phyloP scores from a whole-genome alignment of 2,329 filamentous ascomycete genomes.

The Penicillium sp. region DNA sequence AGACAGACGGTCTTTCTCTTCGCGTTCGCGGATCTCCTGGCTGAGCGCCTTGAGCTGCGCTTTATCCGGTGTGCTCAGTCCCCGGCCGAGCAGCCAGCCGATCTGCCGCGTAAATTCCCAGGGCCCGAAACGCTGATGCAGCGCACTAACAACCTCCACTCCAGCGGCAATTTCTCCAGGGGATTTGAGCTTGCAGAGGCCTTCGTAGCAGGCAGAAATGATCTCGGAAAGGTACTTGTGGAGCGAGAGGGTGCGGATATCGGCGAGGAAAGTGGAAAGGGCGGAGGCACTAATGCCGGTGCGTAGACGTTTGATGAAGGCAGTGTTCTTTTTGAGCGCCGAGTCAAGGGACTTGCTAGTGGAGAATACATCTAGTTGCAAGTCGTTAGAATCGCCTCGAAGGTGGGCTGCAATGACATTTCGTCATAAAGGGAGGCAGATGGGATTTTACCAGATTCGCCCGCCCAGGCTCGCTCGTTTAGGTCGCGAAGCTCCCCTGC shows the following conservation, averaged over 20 bases:
- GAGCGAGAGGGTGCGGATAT: conserved; percentile 84
- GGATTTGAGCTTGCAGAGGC: conserved; percentile 85
- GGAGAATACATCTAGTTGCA: conserved; percentile 67
- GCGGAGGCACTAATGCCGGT: conserved; percentile 81
- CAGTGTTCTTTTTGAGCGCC: conserved; percentile 95
- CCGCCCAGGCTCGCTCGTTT: conserved; percentile 85
- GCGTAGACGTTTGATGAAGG: conserved; percentile 93
- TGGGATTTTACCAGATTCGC: conserved; percentile 70
- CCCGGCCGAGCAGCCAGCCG: conserved; percentile 88
- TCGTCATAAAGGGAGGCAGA: conserved; percentile 14
- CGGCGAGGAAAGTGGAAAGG: conserved; percentile 79
- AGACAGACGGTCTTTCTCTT: conserved; percentile 88
- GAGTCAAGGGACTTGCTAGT: conserved; percentile 83
- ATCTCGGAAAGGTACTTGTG: conserved; percentile 98
- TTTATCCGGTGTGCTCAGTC: conserved; percentile 87
- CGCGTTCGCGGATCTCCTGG: conserved; percentile 82
- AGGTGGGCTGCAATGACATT: conserved; percentile 9
- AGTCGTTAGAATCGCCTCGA: conserved; percentile 17
- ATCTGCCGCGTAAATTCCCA: conserved; percentile 87
- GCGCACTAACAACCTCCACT: conserved; percentile 88
- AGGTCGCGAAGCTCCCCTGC: conserved; percentile 85
- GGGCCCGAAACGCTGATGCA: conserved; percentile 92
- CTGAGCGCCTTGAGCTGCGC: conserved; percentile 73
- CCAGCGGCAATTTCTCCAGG: conserved; percentile 89
- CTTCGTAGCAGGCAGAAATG: conserved; percentile 92